Percentiles rank a stretch among this genome's conserved stretches.
Evolutionary conservation across 257 asterid genomes (phyloP).

Genomic region (Catharanthus roseus): DNA sequence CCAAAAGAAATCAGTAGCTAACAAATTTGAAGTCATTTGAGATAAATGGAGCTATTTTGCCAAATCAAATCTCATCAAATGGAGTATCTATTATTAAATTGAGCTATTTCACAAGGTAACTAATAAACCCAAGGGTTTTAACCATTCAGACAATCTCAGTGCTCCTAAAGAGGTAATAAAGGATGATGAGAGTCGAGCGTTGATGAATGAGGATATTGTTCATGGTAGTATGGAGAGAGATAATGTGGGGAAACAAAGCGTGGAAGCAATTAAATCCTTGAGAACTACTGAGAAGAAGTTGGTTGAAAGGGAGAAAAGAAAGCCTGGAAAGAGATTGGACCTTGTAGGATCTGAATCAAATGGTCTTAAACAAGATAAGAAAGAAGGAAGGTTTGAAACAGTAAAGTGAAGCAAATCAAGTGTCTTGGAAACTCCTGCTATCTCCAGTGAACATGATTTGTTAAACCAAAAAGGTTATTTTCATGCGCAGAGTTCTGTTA

Average conservation of each 20-base stretch:
- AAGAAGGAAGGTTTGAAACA: not conserved
- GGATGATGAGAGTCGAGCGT: slow-evolving; percentile 19
- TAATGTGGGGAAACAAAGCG: slow-evolving; percentile 8
- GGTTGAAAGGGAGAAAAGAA: not conserved
- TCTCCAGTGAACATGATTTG: slow-evolving; percentile 19
- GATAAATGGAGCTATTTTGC: no score
- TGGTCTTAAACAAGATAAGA: slow-evolving; percentile 6
- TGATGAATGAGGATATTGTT: slow-evolving; percentile 27
- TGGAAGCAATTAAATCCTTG: slow-evolving; percentile 23
- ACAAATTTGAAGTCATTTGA: no score
- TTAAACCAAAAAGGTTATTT: slow-evolving; percentile 36
- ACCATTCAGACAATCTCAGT: slow-evolving; percentile 23
- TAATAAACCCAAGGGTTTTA: slow-evolving; percentile 68
- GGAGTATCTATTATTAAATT: no score
- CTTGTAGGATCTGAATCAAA: slow-evolving; percentile 1
- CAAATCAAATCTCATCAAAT: no score
- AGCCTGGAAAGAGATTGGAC: slow-evolving; percentile 2
- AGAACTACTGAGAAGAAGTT: slow-evolving; percentile 24
- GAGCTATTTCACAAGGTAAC: no score
- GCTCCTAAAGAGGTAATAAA: slow-evolving; percentile 13
- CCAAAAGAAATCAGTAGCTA: no score
- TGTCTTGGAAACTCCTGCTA: slow-evolving; percentile 13
- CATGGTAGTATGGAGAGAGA: no score
- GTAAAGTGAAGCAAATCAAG: not conserved
- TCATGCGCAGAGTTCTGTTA: slow-evolving; percentile 58